phyloP scores from a whole-genome alignment of 768 basidiomycete species.

The Lyophyllum semitale region DNA sequence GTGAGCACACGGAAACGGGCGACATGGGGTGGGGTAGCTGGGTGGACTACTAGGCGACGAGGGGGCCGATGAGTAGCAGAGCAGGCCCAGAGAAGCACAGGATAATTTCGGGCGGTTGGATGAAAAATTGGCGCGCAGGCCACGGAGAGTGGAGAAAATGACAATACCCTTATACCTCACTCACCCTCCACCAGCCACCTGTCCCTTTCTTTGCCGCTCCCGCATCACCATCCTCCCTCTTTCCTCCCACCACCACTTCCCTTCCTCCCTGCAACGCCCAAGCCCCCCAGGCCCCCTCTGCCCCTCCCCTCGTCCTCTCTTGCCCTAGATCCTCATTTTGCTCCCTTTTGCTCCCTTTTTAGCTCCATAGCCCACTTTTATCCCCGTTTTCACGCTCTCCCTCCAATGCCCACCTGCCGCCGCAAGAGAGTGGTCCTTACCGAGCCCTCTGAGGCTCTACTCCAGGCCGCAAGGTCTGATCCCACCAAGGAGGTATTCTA shows the following conservation, averaged over 20 bases:
- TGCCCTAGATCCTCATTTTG: constrained; percentile 12
- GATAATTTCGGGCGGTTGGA: constrained; percentile 16
- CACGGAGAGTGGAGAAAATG: constrained; percentile 13
- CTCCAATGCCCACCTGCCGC: constrained; percentile 81
- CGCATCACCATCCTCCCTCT: constrained; percentile 48
- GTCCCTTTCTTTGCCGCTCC: constrained; percentile 62
- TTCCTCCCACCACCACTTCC: constrained; percentile 27
- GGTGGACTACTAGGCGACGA: neutral
- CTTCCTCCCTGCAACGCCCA: constrained; percentile 22
- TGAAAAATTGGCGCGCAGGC: constrained; percentile 17
- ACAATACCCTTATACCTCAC: constrained; percentile 32
- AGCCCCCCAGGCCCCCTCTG: constrained; percentile 14
- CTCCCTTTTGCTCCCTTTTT: constrained; percentile 16
- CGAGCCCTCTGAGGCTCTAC: constrained; percentile 72
- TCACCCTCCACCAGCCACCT: constrained; percentile 64
- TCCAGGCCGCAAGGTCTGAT: constrained; percentile 63
- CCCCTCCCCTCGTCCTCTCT: constrained; percentile 14
- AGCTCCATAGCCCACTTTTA: constrained; percentile 18
- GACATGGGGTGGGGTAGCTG: neutral
- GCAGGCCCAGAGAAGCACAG: constrained; percentile 15
- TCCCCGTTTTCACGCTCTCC: constrained; percentile 17
- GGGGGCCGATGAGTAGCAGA: constrained; percentile 8
- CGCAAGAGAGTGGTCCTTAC: constrained; percentile 90
- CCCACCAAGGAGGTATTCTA: constrained; percentile 83
- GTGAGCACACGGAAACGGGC: constrained; percentile 14